phyloP scores from a whole-genome alignment of 2,329 filamentous ascomycete species.

The Pleurostoma richardsiae region DNA sequence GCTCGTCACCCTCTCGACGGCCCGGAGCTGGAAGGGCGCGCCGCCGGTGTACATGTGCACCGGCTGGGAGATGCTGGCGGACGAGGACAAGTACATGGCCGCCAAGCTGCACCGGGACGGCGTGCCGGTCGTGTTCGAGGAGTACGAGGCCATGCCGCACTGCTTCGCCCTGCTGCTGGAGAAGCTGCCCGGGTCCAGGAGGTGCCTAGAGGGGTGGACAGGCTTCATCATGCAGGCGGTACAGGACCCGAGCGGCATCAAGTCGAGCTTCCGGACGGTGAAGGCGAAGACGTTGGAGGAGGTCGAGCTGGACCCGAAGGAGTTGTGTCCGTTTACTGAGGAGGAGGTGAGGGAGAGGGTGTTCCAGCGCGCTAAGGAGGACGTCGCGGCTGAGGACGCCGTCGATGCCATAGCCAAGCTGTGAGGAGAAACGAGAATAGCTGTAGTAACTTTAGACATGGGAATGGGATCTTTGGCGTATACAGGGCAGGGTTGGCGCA shows the following conservation, averaged over 20 bases:
- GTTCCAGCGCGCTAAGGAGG: constrained; percentile 17
- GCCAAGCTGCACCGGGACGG: constrained; percentile 49
- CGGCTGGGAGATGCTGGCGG: constrained; percentile 67
- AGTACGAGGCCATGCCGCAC: constrained; percentile 80
- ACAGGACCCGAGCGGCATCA: constrained; percentile 23
- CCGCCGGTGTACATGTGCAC: constrained; percentile 65
- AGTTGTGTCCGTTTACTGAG: constrained; percentile 35
- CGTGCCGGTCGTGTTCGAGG: constrained; percentile 59
- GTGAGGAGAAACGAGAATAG: constrained; percentile 7
- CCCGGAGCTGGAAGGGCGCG: constrained; percentile 51
- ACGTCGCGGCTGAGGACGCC: constrained; percentile 9
- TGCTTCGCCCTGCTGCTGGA: constrained; percentile 59
- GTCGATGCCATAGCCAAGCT: constrained; percentile 7
- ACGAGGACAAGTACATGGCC: constrained; percentile 61
- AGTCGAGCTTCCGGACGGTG: constrained; percentile 37
- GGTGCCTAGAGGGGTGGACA: constrained; percentile 51
- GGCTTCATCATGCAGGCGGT: constrained; percentile 46
- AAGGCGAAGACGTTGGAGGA: constrained; percentile 48
- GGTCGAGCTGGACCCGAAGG: constrained; percentile 33
- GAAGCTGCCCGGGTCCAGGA: constrained; percentile 33
- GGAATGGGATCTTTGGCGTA: too few species aligned
- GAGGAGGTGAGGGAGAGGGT: constrained; percentile 37
- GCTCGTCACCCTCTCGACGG: constrained; percentile 58
- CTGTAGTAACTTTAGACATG: constrained; percentile 8
- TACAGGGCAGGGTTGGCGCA: too few species aligned